Base-by-base conservation (phyloP, 805 yeast species). In the Alloascoidea africana region DNA sequence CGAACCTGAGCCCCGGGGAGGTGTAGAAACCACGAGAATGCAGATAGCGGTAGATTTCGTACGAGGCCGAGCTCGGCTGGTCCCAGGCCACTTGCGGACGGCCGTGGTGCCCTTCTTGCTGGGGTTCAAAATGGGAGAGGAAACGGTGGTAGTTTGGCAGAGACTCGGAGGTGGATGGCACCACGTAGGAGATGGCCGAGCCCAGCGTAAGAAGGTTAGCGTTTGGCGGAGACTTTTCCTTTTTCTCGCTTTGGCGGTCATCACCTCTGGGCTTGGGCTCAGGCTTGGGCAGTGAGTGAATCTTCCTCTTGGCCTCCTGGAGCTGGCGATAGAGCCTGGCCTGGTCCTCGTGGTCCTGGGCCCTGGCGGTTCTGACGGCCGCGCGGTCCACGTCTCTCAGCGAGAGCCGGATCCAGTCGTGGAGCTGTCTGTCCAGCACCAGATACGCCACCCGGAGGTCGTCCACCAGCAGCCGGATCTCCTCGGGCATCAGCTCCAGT, bases 1-100 rank as follows among this genome's bases (percentile, higher is more conserved):
- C 98, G 55, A 87, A 89, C 41, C 94, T 67, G 19, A 86, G 60
- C 0, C 98, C 98, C 0, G 97, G 96, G 19, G 85, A 66, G 14
- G 82, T 46, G 40, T 60, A 71, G 52, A 65, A 79, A 1, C 70
- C 74, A 11, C 52, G 49, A 4, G 50, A 46, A 40, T 65, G 64
- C 27, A 76, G 54, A 38, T 52, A 48, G 37, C 54, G 54, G 49
- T 59, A 77, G 17, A 66, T 50, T 4, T 44, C 40, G 39, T 58
- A 65, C 16, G 50, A 39, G 2, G 50, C 47, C 5, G 44, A 27
- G 5, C 34, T 30, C 5, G 18, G 38, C n/a, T 15, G 32, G 14
- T 18, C 37, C 39, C 14, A 17, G 11, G n/a, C 13, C 2, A 16
- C 14, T 18, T 18, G 11, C n/a, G 30, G 8, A 8, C 34, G 35